Percentiles rank a stretch among this genome's conserved stretches.
Conservation (phyloP, 2,329 filamentous ascomycete genomes). For the Cercospora sp. region DNA sequence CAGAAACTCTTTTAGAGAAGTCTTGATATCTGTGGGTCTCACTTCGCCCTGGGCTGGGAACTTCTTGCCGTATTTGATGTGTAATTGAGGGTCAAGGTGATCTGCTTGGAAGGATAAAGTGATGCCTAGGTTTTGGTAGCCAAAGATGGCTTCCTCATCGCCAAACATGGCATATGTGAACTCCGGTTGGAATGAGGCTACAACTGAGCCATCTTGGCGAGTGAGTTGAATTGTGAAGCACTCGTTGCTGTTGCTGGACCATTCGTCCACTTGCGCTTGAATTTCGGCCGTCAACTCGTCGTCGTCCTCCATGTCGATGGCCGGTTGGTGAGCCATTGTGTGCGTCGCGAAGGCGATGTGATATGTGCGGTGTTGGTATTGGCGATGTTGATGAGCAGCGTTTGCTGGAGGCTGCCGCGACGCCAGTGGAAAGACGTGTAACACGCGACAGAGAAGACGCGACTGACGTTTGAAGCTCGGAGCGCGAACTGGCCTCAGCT, state of each 20-base stretch:
- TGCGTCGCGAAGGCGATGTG: background rate
- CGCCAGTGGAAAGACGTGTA: background rate
- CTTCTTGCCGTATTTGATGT: conserved; percentile 69
- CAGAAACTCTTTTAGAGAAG: conserved; percentile 64
- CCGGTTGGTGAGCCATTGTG: background rate
- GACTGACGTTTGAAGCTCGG: background rate
- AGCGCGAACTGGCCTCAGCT: background rate
- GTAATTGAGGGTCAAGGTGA: conserved; percentile 76
- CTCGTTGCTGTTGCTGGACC: conserved; percentile 63
- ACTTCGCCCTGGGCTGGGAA: conserved; percentile 68
- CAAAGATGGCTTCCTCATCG: conserved; percentile 88
- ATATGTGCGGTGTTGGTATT: background rate
- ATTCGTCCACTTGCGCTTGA: conserved; percentile 35
- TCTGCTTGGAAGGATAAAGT: conserved; percentile 67
- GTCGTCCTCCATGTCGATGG: conserved; percentile 21
- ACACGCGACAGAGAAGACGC: background rate
- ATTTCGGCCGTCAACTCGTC: conserved; percentile 32
- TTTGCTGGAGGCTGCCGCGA: background rate
- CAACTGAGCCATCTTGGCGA: conserved; percentile 49
- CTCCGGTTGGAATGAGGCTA: conserved; percentile 67
- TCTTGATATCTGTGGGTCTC: conserved; percentile 67
- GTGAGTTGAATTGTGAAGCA: conserved; percentile 63
- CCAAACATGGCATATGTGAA: conserved; percentile 93
- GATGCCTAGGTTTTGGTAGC: conserved; percentile 79
- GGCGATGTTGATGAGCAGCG: conserved; percentile 2